These are phyloP conservation scores for Cryptosporidium tyzzeri DNA, from an alignment of 169 alveolate species.

Conservation along the genomic window DNA sequence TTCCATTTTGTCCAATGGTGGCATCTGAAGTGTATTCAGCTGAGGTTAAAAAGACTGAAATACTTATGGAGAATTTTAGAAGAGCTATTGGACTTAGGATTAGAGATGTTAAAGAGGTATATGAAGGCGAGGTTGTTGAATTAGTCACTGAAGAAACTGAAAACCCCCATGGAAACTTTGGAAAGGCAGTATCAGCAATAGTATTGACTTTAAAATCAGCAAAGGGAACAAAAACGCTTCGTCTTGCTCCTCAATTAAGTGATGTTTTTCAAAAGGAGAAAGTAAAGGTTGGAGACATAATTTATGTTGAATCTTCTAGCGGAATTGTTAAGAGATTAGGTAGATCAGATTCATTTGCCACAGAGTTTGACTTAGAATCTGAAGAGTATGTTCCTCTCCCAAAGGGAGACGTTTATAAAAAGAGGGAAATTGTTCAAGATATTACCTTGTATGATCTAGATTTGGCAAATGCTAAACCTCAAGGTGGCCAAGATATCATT, in stretches of 20 bases:
- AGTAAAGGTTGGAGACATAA: conserved; percentile 96
- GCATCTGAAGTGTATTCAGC: conserved; percentile 99
- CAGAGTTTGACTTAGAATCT: conserved; percentile 98
- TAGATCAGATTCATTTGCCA: conserved; percentile 96
- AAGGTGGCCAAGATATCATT: conserved; percentile 96
- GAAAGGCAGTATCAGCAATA: conserved; percentile 88
- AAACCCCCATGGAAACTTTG: conserved; percentile 90
- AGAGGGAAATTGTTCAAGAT: conserved; percentile 98
- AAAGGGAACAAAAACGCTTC: conserved; percentile 97
- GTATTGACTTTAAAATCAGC: conserved; percentile 95
- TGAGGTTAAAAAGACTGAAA: conserved; percentile 99
- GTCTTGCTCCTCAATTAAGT: conserved; percentile 97
- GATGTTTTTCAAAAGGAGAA: conserved; percentile 97
- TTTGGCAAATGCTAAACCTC: conserved; percentile 98
- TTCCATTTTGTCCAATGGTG: conserved; percentile 99
- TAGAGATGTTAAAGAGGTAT: conserved; percentile 98
- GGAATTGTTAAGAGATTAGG: conserved; percentile 99
- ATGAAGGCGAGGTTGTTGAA: conserved; percentile 98
- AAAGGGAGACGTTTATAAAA: conserved; percentile 99
- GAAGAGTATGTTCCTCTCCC: conserved; percentile 99
- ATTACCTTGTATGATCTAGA: conserved; percentile 99
- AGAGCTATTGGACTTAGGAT: conserved; percentile 98
- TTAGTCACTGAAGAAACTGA: conserved; percentile 94
- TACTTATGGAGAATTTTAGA: conserved; percentile 98
- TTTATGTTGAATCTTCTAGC: conserved; percentile 96